Percentiles rank a stretch among this genome's conserved stretches.
Conservation (phyloP, 495 filamentous ascomycete genomes). For the Viridothelium virens region DNA sequence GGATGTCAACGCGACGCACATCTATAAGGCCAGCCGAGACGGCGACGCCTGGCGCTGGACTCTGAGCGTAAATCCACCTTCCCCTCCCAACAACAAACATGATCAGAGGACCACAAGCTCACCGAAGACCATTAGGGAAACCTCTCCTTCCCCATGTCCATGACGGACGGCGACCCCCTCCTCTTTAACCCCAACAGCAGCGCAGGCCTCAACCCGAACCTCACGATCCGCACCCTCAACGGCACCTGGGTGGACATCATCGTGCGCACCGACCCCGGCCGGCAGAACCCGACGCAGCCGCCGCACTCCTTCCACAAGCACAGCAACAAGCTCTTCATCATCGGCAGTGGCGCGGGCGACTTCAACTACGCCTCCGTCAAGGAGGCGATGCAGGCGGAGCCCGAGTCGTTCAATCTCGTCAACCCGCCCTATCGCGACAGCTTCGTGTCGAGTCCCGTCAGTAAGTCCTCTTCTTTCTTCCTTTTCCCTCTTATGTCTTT, state of each 20-base stretch:
- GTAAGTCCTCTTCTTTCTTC: slow-evolving; percentile 16
- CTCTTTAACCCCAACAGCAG: slow-evolving; percentile 39
- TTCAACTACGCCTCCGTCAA: slow-evolving; percentile 47
- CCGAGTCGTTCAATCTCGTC: slow-evolving; percentile 47
- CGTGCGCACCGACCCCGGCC: slow-evolving; percentile 36
- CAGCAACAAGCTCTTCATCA: slow-evolving; percentile 50
- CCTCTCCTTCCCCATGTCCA: slow-evolving; percentile 25
- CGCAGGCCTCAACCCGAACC: slow-evolving; percentile 26
- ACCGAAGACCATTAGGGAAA: slow-evolving; percentile 1
- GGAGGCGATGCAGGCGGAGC: slow-evolving; percentile 43
- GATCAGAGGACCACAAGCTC: background rate
- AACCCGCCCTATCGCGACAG: slow-evolving; percentile 48
- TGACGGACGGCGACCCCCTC: slow-evolving; percentile 34
- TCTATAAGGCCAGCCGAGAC: slow-evolving; percentile 6
- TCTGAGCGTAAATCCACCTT: background rate
- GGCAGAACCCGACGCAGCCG: slow-evolving; percentile 25
- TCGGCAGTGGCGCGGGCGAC: slow-evolving; percentile 43
- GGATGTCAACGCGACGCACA: slow-evolving; percentile 4
- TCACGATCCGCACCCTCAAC: slow-evolving; percentile 43
- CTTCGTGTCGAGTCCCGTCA: slow-evolving; percentile 36
- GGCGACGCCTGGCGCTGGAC: slow-evolving; percentile 6
- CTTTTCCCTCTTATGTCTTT: background rate
- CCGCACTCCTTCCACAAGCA: slow-evolving; percentile 58
- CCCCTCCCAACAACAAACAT: background rate
- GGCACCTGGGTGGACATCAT: slow-evolving; percentile 52